Base-by-base conservation (phyloP, 192 early-diverging fungal species). In the Linnemannia elongata region DNA sequence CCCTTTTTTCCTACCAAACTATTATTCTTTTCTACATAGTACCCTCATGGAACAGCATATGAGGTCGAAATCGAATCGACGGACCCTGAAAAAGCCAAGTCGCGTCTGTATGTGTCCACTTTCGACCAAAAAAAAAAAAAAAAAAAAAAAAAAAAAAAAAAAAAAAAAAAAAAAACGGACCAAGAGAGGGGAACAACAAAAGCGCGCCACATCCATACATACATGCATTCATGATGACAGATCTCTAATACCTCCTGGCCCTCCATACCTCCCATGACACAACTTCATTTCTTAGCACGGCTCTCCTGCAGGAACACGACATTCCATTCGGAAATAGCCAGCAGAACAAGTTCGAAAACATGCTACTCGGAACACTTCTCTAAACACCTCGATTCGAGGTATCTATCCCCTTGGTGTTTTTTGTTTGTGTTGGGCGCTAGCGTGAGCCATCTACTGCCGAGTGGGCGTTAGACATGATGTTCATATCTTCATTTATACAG, bases 331-430 rank as follows among this genome's bases (percentile, higher is more conserved):
- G 80, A 8, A 75, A 87, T 38, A 87, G 85, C 66, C 80, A 81
- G 52, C 36, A 63, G 24, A 87, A 87, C 68, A 87, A 87, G 33
- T 87, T 87, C 71, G 85, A 87, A 39, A 87, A 81, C 54, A 87
- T 87, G 85, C 7, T 87, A 6, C 27, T 54, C 35, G 84, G 79
- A 22, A 81, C 79, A 22, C 44, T 86, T 41, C 39, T 79, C 27
- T 83, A 83, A 69, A 72, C 17, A 70, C 30, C 39, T 9, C 35
- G 17, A 2, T 6, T 36, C 6, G 20, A 41, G 20, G 18, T 27
- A 27, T 27, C 55, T 13, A 3, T 35, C 60, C 2, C 13, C n/a
- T 30, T 52, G 17, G 24, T 66, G 10, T 9, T 27, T 33, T 66
- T 33, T 15, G 24, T 9, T 24, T 39, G 8, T 6, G 9, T 66